phyloP scores from a whole-genome alignment of 1,139 yeast genomes.

The Lodderomyces elongisporus region DNA sequence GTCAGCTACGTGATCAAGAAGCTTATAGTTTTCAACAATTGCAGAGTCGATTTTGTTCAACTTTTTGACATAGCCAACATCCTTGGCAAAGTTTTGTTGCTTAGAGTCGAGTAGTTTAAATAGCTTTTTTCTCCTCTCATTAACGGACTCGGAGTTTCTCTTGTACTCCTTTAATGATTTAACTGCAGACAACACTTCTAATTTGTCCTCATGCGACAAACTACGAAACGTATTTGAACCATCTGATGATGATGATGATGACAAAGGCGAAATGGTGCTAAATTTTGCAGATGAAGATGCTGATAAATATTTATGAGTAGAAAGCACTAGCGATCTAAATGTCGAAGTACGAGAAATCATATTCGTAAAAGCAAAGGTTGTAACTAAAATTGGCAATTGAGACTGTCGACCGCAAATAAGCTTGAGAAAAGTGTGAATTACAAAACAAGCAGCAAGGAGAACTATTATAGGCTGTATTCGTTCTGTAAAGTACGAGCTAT shows the following conservation, averaged over 20 bases:
- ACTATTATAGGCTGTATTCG: no score
- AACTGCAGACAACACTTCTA: slow-evolving; percentile 47
- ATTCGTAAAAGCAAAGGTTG: slow-evolving; percentile 28
- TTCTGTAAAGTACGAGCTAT: no score
- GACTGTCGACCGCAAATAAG: slow-evolving; percentile 13
- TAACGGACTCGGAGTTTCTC: slow-evolving; percentile 33
- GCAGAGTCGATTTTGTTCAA: slow-evolving; percentile 42
- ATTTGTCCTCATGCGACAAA: slow-evolving; percentile 17
- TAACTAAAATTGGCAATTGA: slow-evolving; percentile 25
- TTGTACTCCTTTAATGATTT: slow-evolving; percentile 47
- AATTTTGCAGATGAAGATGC: not conserved
- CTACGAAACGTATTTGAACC: slow-evolving; percentile 12
- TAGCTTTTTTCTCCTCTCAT: slow-evolving; percentile 41
- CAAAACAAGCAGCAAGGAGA: not conserved
- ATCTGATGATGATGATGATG: slow-evolving; percentile 9
- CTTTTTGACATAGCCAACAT: slow-evolving; percentile 53
- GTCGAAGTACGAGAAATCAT: slow-evolving; percentile 27
- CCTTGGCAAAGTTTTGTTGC: slow-evolving; percentile 50
- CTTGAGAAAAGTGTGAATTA: slow-evolving; percentile 8
- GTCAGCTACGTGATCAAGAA: slow-evolving; percentile 43
- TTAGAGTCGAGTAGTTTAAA: slow-evolving; percentile 49
- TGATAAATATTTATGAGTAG: slow-evolving; percentile 2
- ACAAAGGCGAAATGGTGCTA: not conserved
- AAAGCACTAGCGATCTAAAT: slow-evolving; percentile 11
- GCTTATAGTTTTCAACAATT: slow-evolving; percentile 39